Base-by-base conservation (phyloP, 768 basidiomycete species). In the Kockovaella imperatae region DNA sequence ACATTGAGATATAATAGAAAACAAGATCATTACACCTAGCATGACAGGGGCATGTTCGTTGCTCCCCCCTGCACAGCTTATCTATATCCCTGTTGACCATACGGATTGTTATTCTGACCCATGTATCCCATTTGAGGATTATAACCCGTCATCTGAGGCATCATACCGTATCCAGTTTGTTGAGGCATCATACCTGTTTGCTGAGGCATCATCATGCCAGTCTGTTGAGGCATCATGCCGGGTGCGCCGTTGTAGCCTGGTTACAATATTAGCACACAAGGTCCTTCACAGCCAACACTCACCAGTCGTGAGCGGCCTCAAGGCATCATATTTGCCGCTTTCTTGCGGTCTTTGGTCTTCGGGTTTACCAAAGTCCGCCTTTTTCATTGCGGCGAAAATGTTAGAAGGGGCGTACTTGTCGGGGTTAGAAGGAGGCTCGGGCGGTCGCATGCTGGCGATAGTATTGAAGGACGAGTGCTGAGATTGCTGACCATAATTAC, bases 341-440 rank as follows among this genome's bases (percentile, higher is more conserved):
- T 57, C 50, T 54, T 74, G 73, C 14, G 67, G 60, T 21, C 61
- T 59, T 43, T 60, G 61, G 20, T 68, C 69, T 47, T 67, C 66
- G 5, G 62, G 67, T 45, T 67, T 66, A 0, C 59, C 67, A 50
- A 69, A 70, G 44, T 71, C 67, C 8, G 51, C 46, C 31, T 58
- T 65, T 60, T 73, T 73, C 75, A 76, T 75, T 20, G 68, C 61
- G 8, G 73, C 72, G 48, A 76, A 76, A 45, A 76, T 72, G 51
- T 72, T 74, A 25, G 65, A 53, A 10, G 75, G 74, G 6, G 72
- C 67, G 56, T 72, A 73, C 45, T 71, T 59, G 41, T 62, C 56
- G 24, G 49, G 49, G 28, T 60, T 54, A 21, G 54, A 41, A 31
- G 43, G 40, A 18, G 44, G 58, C 38, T 54, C 52, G 29, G 48